Evolutionary conservation across 2,329 filamentous ascomycete species (phyloP).

Genomic region (Venturia effusa): DNA sequence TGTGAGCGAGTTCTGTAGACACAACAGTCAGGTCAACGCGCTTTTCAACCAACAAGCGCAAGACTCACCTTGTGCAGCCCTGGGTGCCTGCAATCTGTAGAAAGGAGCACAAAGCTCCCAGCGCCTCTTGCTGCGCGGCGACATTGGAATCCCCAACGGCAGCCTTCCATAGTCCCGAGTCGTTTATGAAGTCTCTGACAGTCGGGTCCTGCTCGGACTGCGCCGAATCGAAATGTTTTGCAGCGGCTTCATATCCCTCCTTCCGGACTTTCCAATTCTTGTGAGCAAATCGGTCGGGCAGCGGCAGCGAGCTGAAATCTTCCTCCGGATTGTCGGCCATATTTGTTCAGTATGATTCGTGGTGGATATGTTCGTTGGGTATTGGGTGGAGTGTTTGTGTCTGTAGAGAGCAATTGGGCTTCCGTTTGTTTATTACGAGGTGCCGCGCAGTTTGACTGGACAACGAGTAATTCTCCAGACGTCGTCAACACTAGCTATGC

Average conservation of each 20-base stretch:
- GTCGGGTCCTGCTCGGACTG: slow-evolving; percentile 76
- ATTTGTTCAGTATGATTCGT: slow-evolving; percentile 12
- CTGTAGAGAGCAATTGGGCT: neutral
- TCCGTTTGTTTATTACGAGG: neutral
- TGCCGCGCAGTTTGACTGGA: neutral
- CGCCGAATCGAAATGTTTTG: slow-evolving; percentile 74
- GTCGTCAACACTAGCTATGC: neutral
- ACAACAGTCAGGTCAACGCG: slow-evolving; percentile 9
- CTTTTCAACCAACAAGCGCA: neutral
- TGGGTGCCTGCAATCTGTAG: slow-evolving; percentile 81
- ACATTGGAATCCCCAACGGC: slow-evolving; percentile 93
- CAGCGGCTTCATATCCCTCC: slow-evolving; percentile 83
- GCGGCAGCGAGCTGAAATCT: slow-evolving; percentile 67
- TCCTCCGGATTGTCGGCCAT: slow-evolving; percentile 73
- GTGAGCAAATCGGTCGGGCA: slow-evolving; percentile 72
- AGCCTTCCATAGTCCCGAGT: slow-evolving; percentile 79
- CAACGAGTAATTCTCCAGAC: neutral
- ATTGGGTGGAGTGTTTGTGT: neutral
- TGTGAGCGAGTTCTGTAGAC: slow-evolving; percentile 54
- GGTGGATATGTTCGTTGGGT: neutral
- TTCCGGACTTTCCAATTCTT: slow-evolving; percentile 99
- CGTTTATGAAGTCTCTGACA: slow-evolving; percentile 79
- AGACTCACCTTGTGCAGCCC: slow-evolving; percentile 54
- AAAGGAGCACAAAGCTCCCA: slow-evolving; percentile 80
- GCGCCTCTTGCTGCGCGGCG: slow-evolving; percentile 87